These are phyloP conservation scores for Trametes sanguinea DNA, from an alignment of 768 basidiomycete genomes.

Conservation along the genomic window DNA sequence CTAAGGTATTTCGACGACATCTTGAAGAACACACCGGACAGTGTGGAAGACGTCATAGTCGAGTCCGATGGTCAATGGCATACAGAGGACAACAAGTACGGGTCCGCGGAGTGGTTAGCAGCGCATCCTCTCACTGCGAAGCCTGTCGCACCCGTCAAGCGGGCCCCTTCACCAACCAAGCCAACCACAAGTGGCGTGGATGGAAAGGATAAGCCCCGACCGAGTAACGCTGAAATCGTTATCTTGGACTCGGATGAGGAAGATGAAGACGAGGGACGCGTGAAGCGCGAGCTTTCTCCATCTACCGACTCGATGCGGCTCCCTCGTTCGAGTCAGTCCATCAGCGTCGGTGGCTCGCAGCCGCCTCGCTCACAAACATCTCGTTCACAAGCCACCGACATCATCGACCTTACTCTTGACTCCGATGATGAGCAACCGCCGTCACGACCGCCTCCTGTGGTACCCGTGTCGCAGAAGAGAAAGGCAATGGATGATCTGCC, in stretches of 20 bases:
- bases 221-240: constrained; percentile 56
- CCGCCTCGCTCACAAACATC: constrained; percentile 28
- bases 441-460: constrained; percentile 21
- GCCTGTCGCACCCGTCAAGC: constrained; percentile 14
- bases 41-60: constrained; percentile 88
- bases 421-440: constrained; percentile 65
- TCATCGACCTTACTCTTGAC: constrained; percentile 86
- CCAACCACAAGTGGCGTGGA: constrained; percentile 29
- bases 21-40: constrained; percentile 71
- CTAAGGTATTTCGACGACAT: constrained; percentile 87
- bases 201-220: constrained; percentile 47
- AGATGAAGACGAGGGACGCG: constrained; percentile 66
- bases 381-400: constrained; percentile 41
- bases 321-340: constrained; percentile 10
- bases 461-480: constrained; percentile 52
- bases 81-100: constrained; percentile 83
- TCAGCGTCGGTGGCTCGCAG: constrained; percentile 14
- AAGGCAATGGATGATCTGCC: constrained; percentile 55
- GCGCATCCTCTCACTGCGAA: constrained; percentile 40
- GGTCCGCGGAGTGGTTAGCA: constrained; percentile 70
- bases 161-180: constrained; percentile 27
- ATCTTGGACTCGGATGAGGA: constrained; percentile 75
- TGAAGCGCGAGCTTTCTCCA: constrained; percentile 75
- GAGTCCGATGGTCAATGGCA: constrained; percentile 98
- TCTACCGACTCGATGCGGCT: constrained; percentile 41